Percentiles rank a stretch among this genome's conserved stretches.
These are phyloP conservation scores for Euryodendron excelsum DNA, from an alignment of 148 eudicot genomes.

Conservation along the genomic window DNA sequence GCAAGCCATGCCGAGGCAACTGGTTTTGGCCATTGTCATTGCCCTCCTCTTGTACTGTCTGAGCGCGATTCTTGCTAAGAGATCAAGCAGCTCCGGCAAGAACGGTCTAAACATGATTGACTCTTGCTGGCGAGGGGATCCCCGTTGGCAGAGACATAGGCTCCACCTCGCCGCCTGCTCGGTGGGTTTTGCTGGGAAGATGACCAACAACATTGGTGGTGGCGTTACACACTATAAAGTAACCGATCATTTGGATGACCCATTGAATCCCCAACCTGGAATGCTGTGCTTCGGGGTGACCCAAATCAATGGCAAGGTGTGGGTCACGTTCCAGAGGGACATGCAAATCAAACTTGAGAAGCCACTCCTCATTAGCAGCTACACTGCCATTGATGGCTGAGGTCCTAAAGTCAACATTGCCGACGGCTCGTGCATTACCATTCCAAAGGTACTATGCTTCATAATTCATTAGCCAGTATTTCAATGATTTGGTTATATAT, in stretches of 20 bases:
- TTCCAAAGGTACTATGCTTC: slow-evolving; percentile 61
- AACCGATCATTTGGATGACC: slow-evolving; percentile 63
- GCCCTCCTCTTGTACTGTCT: not conserved
- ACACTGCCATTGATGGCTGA: slow-evolving; percentile 60
- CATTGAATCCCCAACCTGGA: slow-evolving; percentile 50
- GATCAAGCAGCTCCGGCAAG: too few relatives aligned
- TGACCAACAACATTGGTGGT: slow-evolving; percentile 40
- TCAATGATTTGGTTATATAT: too few relatives aligned
- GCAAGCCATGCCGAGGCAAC: not conserved
- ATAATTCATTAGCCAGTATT: too few relatives aligned
- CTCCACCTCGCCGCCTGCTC: slow-evolving; percentile 58
- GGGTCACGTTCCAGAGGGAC: slow-evolving; percentile 59
- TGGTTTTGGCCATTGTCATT: not conserved
- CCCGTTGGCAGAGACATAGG: slow-evolving; percentile 47
- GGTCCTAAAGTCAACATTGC: slow-evolving; percentile 54
- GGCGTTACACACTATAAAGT: slow-evolving; percentile 45
- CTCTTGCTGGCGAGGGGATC: slow-evolving; percentile 59
- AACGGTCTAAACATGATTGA: slow-evolving; percentile 67
- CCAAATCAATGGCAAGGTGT: slow-evolving; percentile 45
- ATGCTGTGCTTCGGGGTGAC: slow-evolving; percentile 59
- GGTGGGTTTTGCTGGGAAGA: slow-evolving; percentile 62
- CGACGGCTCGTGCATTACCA: slow-evolving; percentile 46
- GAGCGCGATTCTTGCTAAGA: slow-evolving; percentile 10
- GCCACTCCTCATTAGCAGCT: slow-evolving; percentile 54
- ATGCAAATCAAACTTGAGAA: slow-evolving; percentile 53